These are phyloP conservation scores for Mortierella sp. DNA, from an alignment of 371 early-diverging fungal genomes.

Conservation along the genomic window DNA sequence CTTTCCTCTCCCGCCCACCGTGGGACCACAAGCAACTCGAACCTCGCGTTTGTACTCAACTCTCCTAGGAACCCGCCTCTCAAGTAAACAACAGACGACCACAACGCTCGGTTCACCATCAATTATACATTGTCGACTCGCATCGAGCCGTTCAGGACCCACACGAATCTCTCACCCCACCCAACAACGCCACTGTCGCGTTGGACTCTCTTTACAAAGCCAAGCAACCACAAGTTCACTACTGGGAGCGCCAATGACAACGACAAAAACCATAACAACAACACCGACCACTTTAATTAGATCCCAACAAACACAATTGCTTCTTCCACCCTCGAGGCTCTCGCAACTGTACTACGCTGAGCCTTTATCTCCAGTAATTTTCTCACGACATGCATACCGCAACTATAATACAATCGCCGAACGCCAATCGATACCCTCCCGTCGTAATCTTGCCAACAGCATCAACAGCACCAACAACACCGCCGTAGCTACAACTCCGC, in stretches of 20 bases:
- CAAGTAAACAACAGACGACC: background rate
- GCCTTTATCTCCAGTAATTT: slow-evolving; percentile 13
- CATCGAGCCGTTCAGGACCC: background rate
- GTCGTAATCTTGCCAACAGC: background rate
- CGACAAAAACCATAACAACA: background rate
- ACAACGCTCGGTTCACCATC: background rate
- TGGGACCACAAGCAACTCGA: slow-evolving; percentile 5
- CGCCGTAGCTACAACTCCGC: slow-evolving; percentile 1
- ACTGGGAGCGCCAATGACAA: background rate
- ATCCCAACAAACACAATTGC: slow-evolving; percentile 16
- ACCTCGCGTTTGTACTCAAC: background rate
- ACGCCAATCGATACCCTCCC: background rate
- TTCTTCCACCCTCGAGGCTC: background rate
- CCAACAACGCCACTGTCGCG: background rate
- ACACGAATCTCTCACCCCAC: background rate
- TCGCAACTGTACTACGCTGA: background rate
- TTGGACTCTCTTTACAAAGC: background rate
- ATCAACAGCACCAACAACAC: background rate
- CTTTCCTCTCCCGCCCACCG: background rate
- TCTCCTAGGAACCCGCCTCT: background rate
- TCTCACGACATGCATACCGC: background rate
- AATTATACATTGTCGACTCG: background rate
- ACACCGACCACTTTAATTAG: background rate
- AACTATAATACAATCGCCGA: slow-evolving; percentile 12
- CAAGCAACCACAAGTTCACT: background rate